Evolutionary conservation across 169 alveolate species (phyloP).

Genomic region (Cryptosporidium canis): DNA sequence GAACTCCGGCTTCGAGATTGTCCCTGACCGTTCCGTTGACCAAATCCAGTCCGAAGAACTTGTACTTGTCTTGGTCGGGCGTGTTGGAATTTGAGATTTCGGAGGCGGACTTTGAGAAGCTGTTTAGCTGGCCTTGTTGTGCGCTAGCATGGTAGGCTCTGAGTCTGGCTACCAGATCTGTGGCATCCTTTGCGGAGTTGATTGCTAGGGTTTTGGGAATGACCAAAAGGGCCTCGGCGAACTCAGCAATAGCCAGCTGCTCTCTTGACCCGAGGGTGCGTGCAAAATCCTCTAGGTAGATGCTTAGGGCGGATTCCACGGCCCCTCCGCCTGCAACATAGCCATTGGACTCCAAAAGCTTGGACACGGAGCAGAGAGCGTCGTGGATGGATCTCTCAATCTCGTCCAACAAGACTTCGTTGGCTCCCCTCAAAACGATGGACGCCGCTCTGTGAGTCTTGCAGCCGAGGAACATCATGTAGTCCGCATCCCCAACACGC

Average conservation of each 20-base stretch:
- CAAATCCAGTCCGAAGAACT: conserved; percentile 94
- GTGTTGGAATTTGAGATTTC: conserved; percentile 75
- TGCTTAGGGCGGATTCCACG: conserved; percentile 97
- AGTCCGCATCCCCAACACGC: conserved; percentile 98
- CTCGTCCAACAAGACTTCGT: conserved; percentile 96
- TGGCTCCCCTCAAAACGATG: conserved; percentile 96
- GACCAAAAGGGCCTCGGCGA: conserved; percentile 96
- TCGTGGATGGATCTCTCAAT: conserved; percentile 97
- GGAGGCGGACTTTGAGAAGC: conserved; percentile 66
- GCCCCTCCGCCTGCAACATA: conserved; percentile 99
- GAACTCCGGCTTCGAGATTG: conserved; percentile 93
- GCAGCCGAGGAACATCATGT: conserved; percentile 94
- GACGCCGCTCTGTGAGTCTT: conserved; percentile 86
- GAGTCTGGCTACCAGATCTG: conserved; percentile 92
- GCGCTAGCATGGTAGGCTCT: conserved; percentile 93
- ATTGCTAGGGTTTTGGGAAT: conserved; percentile 99
- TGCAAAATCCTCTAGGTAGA: conserved; percentile 95
- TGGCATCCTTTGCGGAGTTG: conserved; percentile 98
- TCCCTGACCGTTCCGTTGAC: conserved; percentile 94
- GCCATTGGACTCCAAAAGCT: conserved; percentile 88
- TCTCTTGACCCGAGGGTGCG: conserved; percentile 97
- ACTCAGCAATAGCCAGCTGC: conserved; percentile 98
- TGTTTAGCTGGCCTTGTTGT: conserved; percentile 78
- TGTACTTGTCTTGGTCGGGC: conserved; percentile 81
- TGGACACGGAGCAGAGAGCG: conserved; percentile 95